Base-by-base conservation (phyloP, 2,329 filamentous ascomycete genomes). In the Emmonsiellopsis sp. region DNA sequence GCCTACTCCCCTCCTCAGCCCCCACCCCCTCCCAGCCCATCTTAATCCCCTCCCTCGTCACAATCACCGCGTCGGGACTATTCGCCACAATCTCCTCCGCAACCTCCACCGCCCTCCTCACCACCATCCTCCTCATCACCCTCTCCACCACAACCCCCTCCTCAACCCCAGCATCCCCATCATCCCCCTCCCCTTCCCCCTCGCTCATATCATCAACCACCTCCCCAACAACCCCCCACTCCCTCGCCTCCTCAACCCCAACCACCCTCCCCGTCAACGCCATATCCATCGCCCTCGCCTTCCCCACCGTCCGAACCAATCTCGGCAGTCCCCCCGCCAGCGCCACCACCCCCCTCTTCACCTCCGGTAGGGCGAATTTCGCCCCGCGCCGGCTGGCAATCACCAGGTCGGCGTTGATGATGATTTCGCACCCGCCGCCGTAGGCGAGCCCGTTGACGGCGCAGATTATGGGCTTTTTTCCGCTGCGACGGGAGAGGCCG, bases 391-490 rank as follows among this genome's bases (percentile, higher is more conserved):
- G 62, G 1, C 62, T 63, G 4, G 86, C 85, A 34, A 91, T 67
- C 2, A 89, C 78, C 53, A 91, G 68, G 70, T 92, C 87, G 53
- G 78, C 78, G 68, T 89, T 89, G 54, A 86, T 73, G 15, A 82
- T 78, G 72, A 90, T 89, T 72, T 92, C 87, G 69, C 86, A 82
- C 1, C 86, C 87, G 42, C 87, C 87, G 42, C 87, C 87, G 40
- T 87, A 77, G 54, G 84, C 87, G 11, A 87, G 72, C 1, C 87
- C 87, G 62, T 89, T 88, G 20, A 91, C 83, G 0, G 87, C 87
- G 3, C 82, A 85, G 16, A 92, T 77, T 42, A 92, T 75, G 2
- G 87, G 87, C 63, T 92, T 92, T 44, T 67, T 67, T n/a, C 74
- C 74, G 7, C 61, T 62, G 30, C 75, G 70, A 13, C 70, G 69